These are phyloP conservation scores for Metarhizium rileyi DNA, from an alignment of 2,329 filamentous ascomycete species.

Conservation along the genomic window DNA sequence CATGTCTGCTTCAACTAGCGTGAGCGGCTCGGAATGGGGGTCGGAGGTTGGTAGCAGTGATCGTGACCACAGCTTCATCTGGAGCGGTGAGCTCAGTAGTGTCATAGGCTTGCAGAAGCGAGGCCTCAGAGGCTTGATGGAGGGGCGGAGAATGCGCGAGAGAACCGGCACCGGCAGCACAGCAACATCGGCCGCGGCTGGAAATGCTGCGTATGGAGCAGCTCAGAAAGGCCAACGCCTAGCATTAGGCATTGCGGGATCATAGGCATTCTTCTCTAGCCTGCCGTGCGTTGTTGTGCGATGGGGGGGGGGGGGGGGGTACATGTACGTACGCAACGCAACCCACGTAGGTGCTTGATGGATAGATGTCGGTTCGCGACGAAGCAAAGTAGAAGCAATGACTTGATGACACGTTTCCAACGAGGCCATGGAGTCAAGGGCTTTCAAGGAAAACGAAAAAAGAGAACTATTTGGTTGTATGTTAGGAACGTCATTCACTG, in stretches of 20 bases:
- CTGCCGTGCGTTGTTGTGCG: neutral
- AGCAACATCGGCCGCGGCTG: constrained; percentile 14
- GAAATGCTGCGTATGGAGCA: constrained; percentile 12
- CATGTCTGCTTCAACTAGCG: constrained; percentile 38
- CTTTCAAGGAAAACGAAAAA: too few relatives aligned
- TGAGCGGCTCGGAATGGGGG: constrained; percentile 47
- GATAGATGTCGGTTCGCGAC: neutral
- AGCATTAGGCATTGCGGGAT: constrained; percentile 44
- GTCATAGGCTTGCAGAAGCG: constrained; percentile 95
- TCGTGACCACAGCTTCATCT: constrained; percentile 44
- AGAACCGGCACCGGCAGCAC: constrained; percentile 39
- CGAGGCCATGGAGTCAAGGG: neutral
- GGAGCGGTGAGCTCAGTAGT: constrained; percentile 72
- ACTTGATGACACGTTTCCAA: neutral
- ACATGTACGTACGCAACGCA: too few relatives aligned
- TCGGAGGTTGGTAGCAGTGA: constrained; percentile 42
- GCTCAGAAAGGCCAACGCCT: constrained; percentile 28
- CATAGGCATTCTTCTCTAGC: constrained; percentile 15
- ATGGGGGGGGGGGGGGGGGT: too few relatives aligned
- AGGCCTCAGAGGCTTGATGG: constrained; percentile 86
- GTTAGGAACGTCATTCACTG: constrained; percentile 1
- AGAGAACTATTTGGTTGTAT: neutral
- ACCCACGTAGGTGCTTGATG: neutral
- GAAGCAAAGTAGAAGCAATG: neutral
- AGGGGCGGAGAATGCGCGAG: constrained; percentile 78